Evolutionary conservation across 805 yeast species (phyloP).

Genomic region (Komagataella phaffii): DNA sequence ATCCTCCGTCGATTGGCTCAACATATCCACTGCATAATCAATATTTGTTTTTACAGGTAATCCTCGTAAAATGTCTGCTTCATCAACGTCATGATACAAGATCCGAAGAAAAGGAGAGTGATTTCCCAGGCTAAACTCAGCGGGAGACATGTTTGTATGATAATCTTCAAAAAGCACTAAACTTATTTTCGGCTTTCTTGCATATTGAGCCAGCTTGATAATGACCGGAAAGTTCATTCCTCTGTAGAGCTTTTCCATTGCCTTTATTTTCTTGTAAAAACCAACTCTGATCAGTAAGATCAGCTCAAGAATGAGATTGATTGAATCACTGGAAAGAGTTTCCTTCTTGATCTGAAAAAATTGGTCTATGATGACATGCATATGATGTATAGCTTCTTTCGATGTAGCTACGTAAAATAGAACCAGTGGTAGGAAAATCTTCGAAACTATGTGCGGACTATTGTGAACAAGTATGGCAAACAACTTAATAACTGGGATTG

Average conservation of each 20-base stretch:
- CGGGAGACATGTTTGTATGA: slow-evolving; percentile 6
- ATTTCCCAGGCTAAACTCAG: slow-evolving; percentile 5
- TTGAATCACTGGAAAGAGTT: slow-evolving; percentile 3
- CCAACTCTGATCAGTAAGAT: slow-evolving; percentile 26
- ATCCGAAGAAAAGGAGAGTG: slow-evolving; percentile 11
- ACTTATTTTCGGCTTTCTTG: slow-evolving; percentile 25
- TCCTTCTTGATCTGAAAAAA: slow-evolving; percentile 7
- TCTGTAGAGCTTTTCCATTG: slow-evolving; percentile 17
- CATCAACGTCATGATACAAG: slow-evolving; percentile 42
- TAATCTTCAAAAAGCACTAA: slow-evolving; percentile 35
- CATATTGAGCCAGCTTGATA: slow-evolving; percentile 18
- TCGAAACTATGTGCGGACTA: slow-evolving; percentile 13
- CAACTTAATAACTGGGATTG: slow-evolving; percentile 18
- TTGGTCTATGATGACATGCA: slow-evolving; percentile 7
- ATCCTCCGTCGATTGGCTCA: slow-evolving; percentile 18
- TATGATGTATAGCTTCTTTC: slow-evolving; percentile 8
- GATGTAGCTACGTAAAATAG: slow-evolving; percentile 11
- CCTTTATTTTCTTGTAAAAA: slow-evolving; percentile 14
- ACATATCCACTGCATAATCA: slow-evolving; percentile 30
- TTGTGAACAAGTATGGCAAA: slow-evolving; percentile 17
- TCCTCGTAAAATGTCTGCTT: slow-evolving; percentile 52
- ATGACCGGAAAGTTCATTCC: slow-evolving; percentile 16
- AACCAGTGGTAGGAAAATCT: slow-evolving; percentile 16
- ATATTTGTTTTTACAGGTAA: slow-evolving; percentile 46
- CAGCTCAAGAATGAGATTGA: slow-evolving; percentile 15